phyloP scores from a whole-genome alignment of 1,139 yeast species.

The Trichomonascaceae sp. region DNA sequence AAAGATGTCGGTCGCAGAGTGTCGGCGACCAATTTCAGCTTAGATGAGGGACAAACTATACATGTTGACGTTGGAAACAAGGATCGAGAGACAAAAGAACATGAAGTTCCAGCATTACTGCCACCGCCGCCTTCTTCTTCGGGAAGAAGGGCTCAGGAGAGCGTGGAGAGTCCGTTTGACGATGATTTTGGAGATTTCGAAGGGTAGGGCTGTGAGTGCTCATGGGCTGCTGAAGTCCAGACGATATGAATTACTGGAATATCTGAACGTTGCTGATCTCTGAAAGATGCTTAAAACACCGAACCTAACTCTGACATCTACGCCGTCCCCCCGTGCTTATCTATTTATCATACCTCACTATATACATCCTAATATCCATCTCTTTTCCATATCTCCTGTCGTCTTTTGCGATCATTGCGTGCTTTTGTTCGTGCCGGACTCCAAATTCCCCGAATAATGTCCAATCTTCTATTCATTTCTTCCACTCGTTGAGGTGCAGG shows the following conservation, averaged over 20 bases:
- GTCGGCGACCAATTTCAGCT: constrained; percentile 20
- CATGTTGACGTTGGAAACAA: constrained; percentile 21
- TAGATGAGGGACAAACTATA: constrained; percentile 28
- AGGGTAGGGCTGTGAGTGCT: constrained; percentile 10
- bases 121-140: constrained; percentile 23
- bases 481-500: constrained; percentile 36
- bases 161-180: constrained; percentile 25
- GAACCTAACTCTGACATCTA: no score
- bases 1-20: constrained; percentile 12
- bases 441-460: constrained; percentile 45
- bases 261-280: no score
- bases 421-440: constrained; percentile 41
- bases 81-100: constrained; percentile 1
- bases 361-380: constrained; percentile 38
- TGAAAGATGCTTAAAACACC: no score
- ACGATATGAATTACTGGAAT: no score
- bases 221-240: no score
- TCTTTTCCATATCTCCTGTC: constrained; percentile 58
- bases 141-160: constrained; percentile 12
- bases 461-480: constrained; percentile 43
- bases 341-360: not conserved
- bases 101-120: constrained; percentile 8
- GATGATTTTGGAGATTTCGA: constrained; percentile 44
- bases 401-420: constrained; percentile 48
- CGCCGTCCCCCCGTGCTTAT: no score